Evolutionary conservation across 2,329 filamentous ascomycete species (phyloP).

Genomic region (Calonectria pseudoreteaudii): DNA sequence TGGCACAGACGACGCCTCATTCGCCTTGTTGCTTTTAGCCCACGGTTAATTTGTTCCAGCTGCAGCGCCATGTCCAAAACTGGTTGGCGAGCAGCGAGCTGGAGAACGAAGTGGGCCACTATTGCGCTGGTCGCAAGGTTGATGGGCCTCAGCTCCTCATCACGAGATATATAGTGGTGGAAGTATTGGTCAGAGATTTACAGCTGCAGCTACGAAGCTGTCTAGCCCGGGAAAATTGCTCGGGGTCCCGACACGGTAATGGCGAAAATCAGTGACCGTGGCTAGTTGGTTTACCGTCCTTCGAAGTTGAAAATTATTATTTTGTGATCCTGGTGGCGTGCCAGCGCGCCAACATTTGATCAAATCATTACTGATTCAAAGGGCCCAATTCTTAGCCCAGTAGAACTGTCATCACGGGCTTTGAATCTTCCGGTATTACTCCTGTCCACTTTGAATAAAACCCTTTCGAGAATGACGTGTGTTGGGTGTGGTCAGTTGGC

Average conservation of each 20-base stretch:
- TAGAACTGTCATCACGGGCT: neutral
- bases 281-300: neutral
- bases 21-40: neutral
- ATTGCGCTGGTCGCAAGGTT: neutral
- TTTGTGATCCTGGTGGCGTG: no score
- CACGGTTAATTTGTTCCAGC: conserved; percentile 3
- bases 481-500: neutral
- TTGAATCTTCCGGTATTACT: neutral
- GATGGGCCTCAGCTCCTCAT: neutral
- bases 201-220: neutral
- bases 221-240: neutral
- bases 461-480: neutral
- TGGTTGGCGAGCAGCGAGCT: neutral
- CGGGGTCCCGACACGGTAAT: neutral
- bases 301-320: neutral
- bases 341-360: neutral
- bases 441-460: no score
- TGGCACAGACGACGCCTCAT: neutral
- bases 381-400: neutral
- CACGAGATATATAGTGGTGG: neutral
- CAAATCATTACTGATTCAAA: neutral
- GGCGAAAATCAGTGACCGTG: no score
- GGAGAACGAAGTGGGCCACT: neutral
- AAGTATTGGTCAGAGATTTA: neutral
- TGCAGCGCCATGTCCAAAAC: neutral